Conservation (phyloP, 805 yeast genomes). For the Ogataea trehalophila region DNA sequence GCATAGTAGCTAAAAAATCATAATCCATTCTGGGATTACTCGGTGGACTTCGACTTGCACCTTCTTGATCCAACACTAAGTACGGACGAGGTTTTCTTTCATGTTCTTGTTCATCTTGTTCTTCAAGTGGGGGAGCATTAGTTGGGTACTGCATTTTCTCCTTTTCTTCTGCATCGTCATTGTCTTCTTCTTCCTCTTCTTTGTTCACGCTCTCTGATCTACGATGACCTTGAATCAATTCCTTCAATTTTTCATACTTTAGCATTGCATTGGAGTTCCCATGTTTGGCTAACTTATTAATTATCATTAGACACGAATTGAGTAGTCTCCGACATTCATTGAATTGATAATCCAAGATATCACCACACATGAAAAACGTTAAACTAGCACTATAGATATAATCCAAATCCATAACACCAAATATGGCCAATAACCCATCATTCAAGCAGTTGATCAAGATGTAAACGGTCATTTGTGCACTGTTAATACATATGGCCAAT, state of each 20-base stretch:
- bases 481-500: constrained; percentile 22
- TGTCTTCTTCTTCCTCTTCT: too few species aligned
- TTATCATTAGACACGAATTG: constrained; percentile 16
- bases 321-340: constrained; percentile 13
- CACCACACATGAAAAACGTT: constrained; percentile 26
- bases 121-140: not conserved
- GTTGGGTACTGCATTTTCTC: not conserved
- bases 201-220: not conserved
- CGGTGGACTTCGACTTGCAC: not conserved
- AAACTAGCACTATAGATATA: constrained; percentile 24
- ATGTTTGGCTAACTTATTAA: constrained; percentile 13
- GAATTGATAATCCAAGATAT: constrained; percentile 14
- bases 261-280: constrained; percentile 20
- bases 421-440: constrained; percentile 20
- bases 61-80: not conserved
- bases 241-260: constrained; percentile 14
- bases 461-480: constrained; percentile 22
- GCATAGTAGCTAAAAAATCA: not conserved
- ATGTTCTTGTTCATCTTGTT: not conserved
- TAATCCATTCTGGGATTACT: not conserved
- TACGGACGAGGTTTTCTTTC: not conserved
- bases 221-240: constrained; percentile 14
- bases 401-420: constrained; percentile 28
- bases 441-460: constrained; percentile 15
- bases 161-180: too few species aligned